Evolutionary conservation across 352 stramenopile genomes (phyloP).

Genomic region (Globisporangium parvum): DNA sequence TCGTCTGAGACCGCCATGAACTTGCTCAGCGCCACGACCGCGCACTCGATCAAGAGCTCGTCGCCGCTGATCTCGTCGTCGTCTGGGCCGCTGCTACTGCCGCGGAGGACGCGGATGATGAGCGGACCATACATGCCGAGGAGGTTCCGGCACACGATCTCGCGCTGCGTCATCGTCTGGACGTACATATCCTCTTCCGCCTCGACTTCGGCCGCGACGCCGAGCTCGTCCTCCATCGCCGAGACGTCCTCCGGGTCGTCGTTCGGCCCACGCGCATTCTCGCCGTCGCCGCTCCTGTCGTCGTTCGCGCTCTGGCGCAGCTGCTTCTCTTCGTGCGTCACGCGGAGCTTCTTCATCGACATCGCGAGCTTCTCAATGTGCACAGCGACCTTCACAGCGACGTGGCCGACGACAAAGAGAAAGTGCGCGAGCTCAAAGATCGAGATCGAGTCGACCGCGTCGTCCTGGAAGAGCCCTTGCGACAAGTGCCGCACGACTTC

Average conservation of each 20-base stretch:
- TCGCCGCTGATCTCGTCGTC: constrained; percentile 55
- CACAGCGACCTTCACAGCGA: constrained; percentile 92
- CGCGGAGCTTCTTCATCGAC: constrained; percentile 77
- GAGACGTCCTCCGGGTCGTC: constrained; percentile 51
- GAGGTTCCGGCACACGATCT: constrained; percentile 90
- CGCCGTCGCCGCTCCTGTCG: constrained; percentile 10
- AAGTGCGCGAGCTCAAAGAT: constrained; percentile 87
- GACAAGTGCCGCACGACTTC: constrained; percentile 70
- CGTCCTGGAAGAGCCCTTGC: constrained; percentile 53
- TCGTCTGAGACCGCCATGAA: constrained; percentile 96
- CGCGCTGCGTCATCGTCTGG: constrained; percentile 88
- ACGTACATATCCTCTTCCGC: constrained; percentile 90
- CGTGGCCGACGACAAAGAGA: constrained; percentile 94
- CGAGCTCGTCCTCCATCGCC: constrained; percentile 92
- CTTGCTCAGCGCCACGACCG: constrained; percentile 95
- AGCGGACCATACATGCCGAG: constrained; percentile 90
- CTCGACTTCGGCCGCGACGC: constrained; percentile 86
- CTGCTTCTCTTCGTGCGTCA: constrained; percentile 70
- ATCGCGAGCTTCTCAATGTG: constrained; percentile 90
- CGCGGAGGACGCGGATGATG: constrained; percentile 82
- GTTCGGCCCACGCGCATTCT: constrained; percentile 3
- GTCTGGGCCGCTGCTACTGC: constrained; percentile 7
- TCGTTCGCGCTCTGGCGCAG: constrained; percentile 25
- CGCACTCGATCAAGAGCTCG: constrained; percentile 86
- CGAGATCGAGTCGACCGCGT: constrained; percentile 51